Base-by-base conservation (phyloP, 2,329 filamentous ascomycete species). In the Ascochyta clinopodiicola region DNA sequence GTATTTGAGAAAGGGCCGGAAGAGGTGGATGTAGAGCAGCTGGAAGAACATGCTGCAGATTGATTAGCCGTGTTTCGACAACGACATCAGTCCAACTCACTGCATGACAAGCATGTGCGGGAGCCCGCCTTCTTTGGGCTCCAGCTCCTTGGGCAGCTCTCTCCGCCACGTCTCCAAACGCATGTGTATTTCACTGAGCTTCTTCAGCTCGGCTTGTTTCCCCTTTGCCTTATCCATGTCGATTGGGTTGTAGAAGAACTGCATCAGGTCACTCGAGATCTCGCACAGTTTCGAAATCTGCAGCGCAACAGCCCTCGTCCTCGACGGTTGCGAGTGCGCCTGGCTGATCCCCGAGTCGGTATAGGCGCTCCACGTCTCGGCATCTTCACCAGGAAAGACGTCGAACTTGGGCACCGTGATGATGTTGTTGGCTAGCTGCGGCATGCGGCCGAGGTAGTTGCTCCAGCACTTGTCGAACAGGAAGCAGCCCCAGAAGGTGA, bases 381-480 rank as follows among this genome's bases (percentile, higher is more conserved):
- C 84, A 65, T 99, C 95, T 73, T 98, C 95, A 46, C 87, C 84
- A 0, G 92, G 92, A 64, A 96, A 95, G 10, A 97, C 91, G 56
- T 97, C 93, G 62, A 92, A 90, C 73, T 94, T 96, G 24, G 91
- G 89, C 1, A 92, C 91, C 31, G 89, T 96, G 66, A 92, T 90
- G 7, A 90, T 90, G 27, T 87, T 86, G 37, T 86, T 88, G 0
- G 91, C 88, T 10, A 98, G 80, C 74, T 97, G 94, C 10, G 95
- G 94, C 59, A 97, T 82, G 38, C 95, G 88, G 43, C 95, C 94
- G 24, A 98, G 84, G 67, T 98, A 98, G 73, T 97, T 98, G 44
- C 93, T 96, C 93, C 94, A 98, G 75, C 92, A 96, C 82, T 97
- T 98, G 79, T 99, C 95, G 73, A 98, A 96, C n/a, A 96, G 78